Evolutionary conservation across 2,329 filamentous ascomycete species (phyloP).

Genomic region (Lasiodiplodia theobromae): DNA sequence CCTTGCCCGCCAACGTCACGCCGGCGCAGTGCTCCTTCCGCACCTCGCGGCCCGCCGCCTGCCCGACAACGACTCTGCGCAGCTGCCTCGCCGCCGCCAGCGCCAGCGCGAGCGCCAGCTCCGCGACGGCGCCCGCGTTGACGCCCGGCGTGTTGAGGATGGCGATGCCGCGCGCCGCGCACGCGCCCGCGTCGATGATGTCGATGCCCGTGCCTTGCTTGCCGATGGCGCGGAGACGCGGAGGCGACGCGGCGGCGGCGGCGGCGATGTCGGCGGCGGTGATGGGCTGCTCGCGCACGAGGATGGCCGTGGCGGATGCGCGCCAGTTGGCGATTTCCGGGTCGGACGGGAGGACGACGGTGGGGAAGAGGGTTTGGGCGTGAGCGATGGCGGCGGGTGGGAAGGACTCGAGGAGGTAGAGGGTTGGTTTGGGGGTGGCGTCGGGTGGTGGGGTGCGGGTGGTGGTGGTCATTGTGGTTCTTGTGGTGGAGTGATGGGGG

Average conservation of each 20-base stretch:
- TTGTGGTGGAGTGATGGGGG: no score
- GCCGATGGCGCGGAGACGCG: slow-evolving; percentile 51
- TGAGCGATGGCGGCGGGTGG: slow-evolving; percentile 47
- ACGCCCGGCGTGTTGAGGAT: slow-evolving; percentile 58
- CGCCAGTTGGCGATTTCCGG: slow-evolving; percentile 50
- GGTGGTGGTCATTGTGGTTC: no score
- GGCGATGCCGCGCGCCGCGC: slow-evolving; percentile 48
- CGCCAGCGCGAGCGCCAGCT: slow-evolving; percentile 48
- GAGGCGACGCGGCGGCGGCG: slow-evolving; percentile 33
- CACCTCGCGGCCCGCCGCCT: slow-evolving; percentile 44
- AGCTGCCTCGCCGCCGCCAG: slow-evolving; percentile 42
- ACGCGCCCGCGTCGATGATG: slow-evolving; percentile 54
- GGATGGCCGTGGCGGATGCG: slow-evolving; percentile 49
- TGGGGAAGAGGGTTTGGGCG: slow-evolving; percentile 47
- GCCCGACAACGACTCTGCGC: slow-evolving; percentile 33
- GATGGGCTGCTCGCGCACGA: slow-evolving; percentile 49
- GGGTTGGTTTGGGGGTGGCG: slow-evolving; percentile 40
- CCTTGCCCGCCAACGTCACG: slow-evolving; percentile 51
- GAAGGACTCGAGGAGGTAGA: slow-evolving; percentile 52
- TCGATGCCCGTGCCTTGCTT: slow-evolving; percentile 59
- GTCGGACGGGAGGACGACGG: slow-evolving; percentile 47
- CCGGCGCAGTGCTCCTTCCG: slow-evolving; percentile 54
- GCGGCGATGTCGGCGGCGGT: slow-evolving; percentile 48
- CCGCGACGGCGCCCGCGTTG: slow-evolving; percentile 53
- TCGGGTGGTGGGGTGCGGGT: background rate